Evolutionary conservation across 163 green algal genomes (phyloP).

Genomic region (Coccomyxa subellipsoidea): DNA sequence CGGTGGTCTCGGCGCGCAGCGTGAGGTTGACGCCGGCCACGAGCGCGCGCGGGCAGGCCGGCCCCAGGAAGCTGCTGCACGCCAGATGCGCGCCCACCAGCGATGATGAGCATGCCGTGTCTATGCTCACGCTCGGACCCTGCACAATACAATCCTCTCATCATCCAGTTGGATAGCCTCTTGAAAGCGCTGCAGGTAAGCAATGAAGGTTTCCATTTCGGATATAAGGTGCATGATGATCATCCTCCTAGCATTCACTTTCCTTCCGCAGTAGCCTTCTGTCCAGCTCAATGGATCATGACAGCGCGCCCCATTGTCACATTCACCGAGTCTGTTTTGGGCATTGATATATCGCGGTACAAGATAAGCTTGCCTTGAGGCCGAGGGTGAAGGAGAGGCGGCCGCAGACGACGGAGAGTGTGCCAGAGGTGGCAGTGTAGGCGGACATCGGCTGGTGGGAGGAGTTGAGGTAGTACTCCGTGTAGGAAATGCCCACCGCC

Average conservation of each 20-base stretch:
- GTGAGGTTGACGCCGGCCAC: slow-evolving; percentile 67
- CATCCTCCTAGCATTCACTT: no score
- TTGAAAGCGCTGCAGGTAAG: no score
- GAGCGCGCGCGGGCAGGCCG: slow-evolving; percentile 38
- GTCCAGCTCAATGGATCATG: no score
- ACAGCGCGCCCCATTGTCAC: no score
- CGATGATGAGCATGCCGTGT: slow-evolving; percentile 86
- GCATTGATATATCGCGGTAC: not conserved
- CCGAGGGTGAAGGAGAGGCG: slow-evolving; percentile 71
- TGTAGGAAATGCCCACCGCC: slow-evolving; percentile 46
- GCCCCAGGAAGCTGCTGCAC: slow-evolving; percentile 30
- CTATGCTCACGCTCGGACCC: slow-evolving; percentile 69
- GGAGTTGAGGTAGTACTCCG: slow-evolving; percentile 46
- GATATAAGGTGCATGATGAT: no score
- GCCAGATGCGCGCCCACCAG: slow-evolving; percentile 58
- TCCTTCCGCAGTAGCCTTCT: no score
- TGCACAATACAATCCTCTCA: not conserved
- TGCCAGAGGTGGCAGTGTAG: slow-evolving; percentile 35
- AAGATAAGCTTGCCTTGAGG: slow-evolving; percentile 29
- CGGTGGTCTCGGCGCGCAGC: slow-evolving; percentile 33
- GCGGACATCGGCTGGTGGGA: slow-evolving; percentile 25
- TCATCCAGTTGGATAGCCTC: no score
- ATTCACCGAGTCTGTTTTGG: no score
- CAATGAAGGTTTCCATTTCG: no score
- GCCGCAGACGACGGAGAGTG: slow-evolving; percentile 48